phyloP scores from a whole-genome alignment of 768 basidiomycete species.

The Suillus subalutaceus region DNA sequence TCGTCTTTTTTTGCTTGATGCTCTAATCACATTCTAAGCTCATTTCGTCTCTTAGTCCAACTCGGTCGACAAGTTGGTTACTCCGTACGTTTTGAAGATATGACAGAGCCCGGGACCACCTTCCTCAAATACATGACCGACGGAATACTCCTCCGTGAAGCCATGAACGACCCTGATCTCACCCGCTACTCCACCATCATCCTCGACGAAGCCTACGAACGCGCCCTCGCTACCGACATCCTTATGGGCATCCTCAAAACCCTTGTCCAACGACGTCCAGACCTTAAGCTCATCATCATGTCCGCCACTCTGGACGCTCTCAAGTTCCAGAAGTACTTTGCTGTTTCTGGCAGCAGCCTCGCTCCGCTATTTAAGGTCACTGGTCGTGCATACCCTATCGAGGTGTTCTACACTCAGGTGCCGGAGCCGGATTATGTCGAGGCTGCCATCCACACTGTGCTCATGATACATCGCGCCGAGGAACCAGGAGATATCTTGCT shows the following conservation, averaged over 20 bases:
- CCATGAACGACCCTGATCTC: slow-evolving; percentile 95
- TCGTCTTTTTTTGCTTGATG: slow-evolving; percentile 27
- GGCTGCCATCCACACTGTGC: slow-evolving; percentile 92
- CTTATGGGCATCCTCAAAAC: slow-evolving; percentile 95
- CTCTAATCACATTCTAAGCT: not conserved
- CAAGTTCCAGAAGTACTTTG: slow-evolving; percentile 97
- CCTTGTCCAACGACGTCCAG: slow-evolving; percentile 75
- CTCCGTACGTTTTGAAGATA: slow-evolving; percentile 96
- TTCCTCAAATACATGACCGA: slow-evolving; percentile 99
- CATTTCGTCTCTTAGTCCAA: slow-evolving; percentile 54
- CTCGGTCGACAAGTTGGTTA: slow-evolving; percentile 96
- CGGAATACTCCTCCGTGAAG: slow-evolving; percentile 95
- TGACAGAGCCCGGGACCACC: slow-evolving; percentile 78
- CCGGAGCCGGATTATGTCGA: slow-evolving; percentile 97
- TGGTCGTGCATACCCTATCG: slow-evolving; percentile 92
- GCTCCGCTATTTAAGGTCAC: slow-evolving; percentile 90
- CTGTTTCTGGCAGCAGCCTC: slow-evolving; percentile 40
- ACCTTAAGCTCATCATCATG: slow-evolving; percentile 98
- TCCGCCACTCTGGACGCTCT: slow-evolving; percentile 96
- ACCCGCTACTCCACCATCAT: slow-evolving; percentile 95
- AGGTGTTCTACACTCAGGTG: slow-evolving; percentile 92
- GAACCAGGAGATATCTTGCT: slow-evolving; percentile 90
- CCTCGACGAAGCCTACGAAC: slow-evolving; percentile 97
- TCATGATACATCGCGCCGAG: slow-evolving; percentile 97
- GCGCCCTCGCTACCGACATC: slow-evolving; percentile 96